Evolutionary conservation across 306 rosid genomes (phyloP).

Genomic region (Begonia peltatifolia): DNA sequence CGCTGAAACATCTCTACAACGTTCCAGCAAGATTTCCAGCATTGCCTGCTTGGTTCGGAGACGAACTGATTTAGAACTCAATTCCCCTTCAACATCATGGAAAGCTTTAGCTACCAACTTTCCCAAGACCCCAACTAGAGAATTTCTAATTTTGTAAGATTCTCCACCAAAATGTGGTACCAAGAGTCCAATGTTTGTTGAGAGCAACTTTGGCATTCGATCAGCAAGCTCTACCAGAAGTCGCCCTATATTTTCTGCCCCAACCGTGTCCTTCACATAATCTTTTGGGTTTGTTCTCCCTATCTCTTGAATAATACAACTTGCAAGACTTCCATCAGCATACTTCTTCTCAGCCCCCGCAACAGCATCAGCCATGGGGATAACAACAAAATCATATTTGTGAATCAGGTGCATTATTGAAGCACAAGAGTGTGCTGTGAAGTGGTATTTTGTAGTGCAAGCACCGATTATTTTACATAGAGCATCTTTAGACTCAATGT

Average conservation of each 20-base stretch:
- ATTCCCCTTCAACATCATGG: constrained; percentile 70
- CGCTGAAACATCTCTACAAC: constrained; percentile 96
- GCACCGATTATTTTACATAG: constrained; percentile 75
- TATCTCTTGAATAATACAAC: constrained; percentile 64
- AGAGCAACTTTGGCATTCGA: constrained; percentile 70
- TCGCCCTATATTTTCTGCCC: constrained; percentile 91
- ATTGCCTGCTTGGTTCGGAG: constrained; percentile 91
- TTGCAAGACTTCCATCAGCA: constrained; percentile 75
- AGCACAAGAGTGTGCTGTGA: constrained; percentile 72
- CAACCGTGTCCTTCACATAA: constrained; percentile 67
- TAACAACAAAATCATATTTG: constrained; percentile 79
- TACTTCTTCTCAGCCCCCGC: constrained; percentile 71
- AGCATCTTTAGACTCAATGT: constrained; percentile 59
- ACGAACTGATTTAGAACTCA: constrained; percentile 60
- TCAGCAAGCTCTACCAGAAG: constrained; percentile 82
- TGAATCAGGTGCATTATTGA: constrained; percentile 82
- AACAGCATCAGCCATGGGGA: constrained; percentile 74
- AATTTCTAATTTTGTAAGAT: constrained; percentile 82
- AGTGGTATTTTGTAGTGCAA: constrained; percentile 79
- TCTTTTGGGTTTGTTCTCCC: constrained; percentile 92
- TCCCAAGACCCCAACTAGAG: constrained; percentile 80
- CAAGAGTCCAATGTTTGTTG: constrained; percentile 79
- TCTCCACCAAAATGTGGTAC: constrained; percentile 96
- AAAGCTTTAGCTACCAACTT: constrained; percentile 76
- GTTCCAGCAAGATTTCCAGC: constrained; percentile 91